Evolutionary conservation across 129 eudicot species (phyloP).

Genomic region (Escallonia rubra): DNA sequence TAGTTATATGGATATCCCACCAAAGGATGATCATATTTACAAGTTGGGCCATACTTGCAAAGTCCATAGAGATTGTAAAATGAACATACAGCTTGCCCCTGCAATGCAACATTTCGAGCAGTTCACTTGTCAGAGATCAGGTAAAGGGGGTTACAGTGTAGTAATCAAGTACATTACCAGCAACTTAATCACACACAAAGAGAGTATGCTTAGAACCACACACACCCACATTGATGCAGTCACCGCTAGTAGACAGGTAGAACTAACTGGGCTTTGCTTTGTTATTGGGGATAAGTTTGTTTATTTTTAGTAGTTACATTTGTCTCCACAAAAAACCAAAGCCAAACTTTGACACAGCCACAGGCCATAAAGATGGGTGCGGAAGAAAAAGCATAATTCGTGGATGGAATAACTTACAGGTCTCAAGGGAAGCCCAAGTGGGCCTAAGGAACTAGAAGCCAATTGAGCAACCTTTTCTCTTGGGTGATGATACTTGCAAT

Average conservation of each 20-base stretch:
- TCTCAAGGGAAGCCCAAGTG: conserved; percentile 82
- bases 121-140: too few species aligned
- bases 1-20: conserved; percentile 50
- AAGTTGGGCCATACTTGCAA: conserved; percentile 86
- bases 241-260: too few species aligned
- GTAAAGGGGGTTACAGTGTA: too few species aligned
- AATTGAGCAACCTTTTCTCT: conserved; percentile 52
- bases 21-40: conserved; percentile 83
- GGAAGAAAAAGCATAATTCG: background rate
- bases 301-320: too few species aligned
- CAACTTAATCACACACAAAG: too few species aligned
- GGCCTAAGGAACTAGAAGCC: conserved; percentile 53
- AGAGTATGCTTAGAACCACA: too few species aligned
- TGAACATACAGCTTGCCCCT: conserved; percentile 75
- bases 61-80: conserved; percentile 60
- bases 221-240: too few species aligned
- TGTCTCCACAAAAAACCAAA: too few species aligned
- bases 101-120: conserved; percentile 14
- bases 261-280: too few species aligned
- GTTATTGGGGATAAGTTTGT: too few species aligned
- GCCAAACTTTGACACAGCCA: too few species aligned
- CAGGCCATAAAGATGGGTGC: background rate
- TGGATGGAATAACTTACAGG: conserved; percentile 51
- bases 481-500: conserved; percentile 90
- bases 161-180: too few species aligned